Conservation (phyloP, 1,284 basidiomycete genomes). For the Moniliophthora roreri region DNA sequence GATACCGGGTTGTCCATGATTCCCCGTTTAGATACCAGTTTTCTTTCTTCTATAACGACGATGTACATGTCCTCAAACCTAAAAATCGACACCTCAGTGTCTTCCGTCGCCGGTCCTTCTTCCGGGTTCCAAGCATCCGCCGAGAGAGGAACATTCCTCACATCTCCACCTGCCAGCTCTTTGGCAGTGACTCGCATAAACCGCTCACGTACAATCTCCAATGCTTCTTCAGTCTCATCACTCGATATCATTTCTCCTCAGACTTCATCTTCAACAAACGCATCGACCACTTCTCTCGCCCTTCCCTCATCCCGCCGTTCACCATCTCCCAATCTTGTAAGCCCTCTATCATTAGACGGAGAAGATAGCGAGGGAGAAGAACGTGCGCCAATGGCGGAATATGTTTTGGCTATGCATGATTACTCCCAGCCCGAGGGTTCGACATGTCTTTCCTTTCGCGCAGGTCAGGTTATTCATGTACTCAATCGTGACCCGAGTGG, state of each 20-base stretch:
- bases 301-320: conserved; percentile 30
- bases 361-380: neutral
- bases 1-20: neutral
- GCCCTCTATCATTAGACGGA: conserved; percentile 33
- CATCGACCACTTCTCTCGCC: conserved; percentile 50
- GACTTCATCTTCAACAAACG: conserved; percentile 50
- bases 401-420: conserved; percentile 87
- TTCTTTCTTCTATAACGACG: neutral
- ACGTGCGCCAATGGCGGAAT: conserved; percentile 43
- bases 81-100: neutral
- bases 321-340: conserved; percentile 28
- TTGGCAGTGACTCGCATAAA: conserved; percentile 1
- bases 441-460: conserved; percentile 86
- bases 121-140: neutral
- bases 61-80: neutral
- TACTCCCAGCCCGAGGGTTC: conserved; percentile 72
- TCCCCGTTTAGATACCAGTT: neutral
- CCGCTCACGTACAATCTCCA: conserved; percentile 49
- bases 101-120: neutral
- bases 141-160: conserved; percentile 1
- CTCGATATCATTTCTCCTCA: conserved; percentile 51
- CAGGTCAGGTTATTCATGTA: conserved; percentile 90
- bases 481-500: conserved; percentile 86
- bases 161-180: conserved; percentile 6
- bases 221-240: conserved; percentile 55